Evolutionary conservation across 257 asterid genomes (phyloP), one percentile per base, ranked within the genome.

Genomic region (Euphrasia confusa): DNA sequence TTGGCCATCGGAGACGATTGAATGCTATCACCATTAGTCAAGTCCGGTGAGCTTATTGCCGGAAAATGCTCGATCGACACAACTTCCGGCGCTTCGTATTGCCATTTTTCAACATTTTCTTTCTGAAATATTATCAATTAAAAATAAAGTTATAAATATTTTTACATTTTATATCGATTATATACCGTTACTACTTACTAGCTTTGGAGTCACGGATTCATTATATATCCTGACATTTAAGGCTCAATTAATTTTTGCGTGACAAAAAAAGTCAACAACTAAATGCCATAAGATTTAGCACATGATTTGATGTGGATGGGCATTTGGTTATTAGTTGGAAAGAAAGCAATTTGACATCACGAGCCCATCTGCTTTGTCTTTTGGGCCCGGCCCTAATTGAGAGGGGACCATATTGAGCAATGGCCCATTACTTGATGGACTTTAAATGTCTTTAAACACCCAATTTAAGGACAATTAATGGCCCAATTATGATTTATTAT

Each of bases 21-120:
- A 26, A 76, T 33, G 66, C 92, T 78, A 64, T 77, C 91, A 26
- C 64, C 78, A 54, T 78, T 77, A 2, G 89, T 76, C 50, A 64
- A 26, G 40, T 90, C 98, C 2, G 96, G 89, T 18, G 97, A 93
- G 65, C 94, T 93, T 64, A 73, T 96, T 1, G 83, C 79, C 0
- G 94, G 91, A 49, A 89, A 93, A 75, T 87, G 96, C 78, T 93
- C 97, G 0, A 87, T 78, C 1, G 95, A 80, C 64, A 89, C 88
- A 0, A 87, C 97, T 57, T 93, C 97, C 4, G 95, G 95, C 5
- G 91, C 84, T 52, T 87, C 94, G 0, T 73, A 69, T 15, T 83
- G 87, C 94, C 90, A 84, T 71, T 77, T 85, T 42, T 81, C 89
- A 1, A 59, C 88, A 57, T 71, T 78, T 35, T 83, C 97, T 77